A percentile compares a stretch with the other conserved stretches of the same genome.
Evolutionary conservation across 2,329 filamentous ascomycete genomes (phyloP).

Genomic region (Chaetomiaceae sp.): DNA sequence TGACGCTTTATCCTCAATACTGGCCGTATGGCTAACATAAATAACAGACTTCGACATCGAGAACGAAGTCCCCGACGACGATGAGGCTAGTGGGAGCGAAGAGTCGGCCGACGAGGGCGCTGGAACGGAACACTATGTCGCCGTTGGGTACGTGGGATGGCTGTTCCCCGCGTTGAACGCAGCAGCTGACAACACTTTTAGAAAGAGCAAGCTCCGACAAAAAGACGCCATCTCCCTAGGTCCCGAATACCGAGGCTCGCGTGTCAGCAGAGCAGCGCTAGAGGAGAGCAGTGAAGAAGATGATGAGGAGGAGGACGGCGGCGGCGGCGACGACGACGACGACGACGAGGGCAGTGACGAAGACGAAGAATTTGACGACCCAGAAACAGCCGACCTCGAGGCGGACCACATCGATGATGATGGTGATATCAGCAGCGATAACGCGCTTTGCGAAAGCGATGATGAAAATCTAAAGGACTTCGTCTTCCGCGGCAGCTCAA

Average conservation of each 20-base stretch:
- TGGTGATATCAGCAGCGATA: constrained; percentile 56
- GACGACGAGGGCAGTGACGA: constrained; percentile 44
- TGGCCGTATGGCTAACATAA: background rate
- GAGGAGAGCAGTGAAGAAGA: constrained; percentile 47
- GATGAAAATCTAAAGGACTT: constrained; percentile 77
- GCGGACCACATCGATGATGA: constrained; percentile 48
- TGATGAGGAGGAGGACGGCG: constrained; percentile 42
- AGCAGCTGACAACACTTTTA: too few relatives aligned
- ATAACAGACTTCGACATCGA: constrained; percentile 75
- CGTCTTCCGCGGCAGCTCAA: constrained; percentile 57
- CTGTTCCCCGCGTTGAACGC: background rate
- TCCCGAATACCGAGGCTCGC: constrained; percentile 73
- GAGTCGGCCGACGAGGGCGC: constrained; percentile 31
- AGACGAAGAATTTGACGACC: constrained; percentile 48
- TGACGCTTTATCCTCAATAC: background rate
- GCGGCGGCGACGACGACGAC: constrained; percentile 45
- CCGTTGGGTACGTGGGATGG: constrained; percentile 57
- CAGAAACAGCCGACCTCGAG: constrained; percentile 51
- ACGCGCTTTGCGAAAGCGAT: constrained; percentile 78
- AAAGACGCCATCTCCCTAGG: constrained; percentile 66
- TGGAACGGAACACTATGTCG: constrained; percentile 78
- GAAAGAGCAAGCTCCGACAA: constrained; percentile 78
- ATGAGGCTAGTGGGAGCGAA: constrained; percentile 45
- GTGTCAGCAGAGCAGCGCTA: constrained; percentile 66
- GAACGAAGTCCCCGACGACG: constrained; percentile 55